Evolutionary conservation across 768 basidiomycete species (phyloP), one percentile per base, ranked within the genome.

Genomic region (Pulveroboletus frians): DNA sequence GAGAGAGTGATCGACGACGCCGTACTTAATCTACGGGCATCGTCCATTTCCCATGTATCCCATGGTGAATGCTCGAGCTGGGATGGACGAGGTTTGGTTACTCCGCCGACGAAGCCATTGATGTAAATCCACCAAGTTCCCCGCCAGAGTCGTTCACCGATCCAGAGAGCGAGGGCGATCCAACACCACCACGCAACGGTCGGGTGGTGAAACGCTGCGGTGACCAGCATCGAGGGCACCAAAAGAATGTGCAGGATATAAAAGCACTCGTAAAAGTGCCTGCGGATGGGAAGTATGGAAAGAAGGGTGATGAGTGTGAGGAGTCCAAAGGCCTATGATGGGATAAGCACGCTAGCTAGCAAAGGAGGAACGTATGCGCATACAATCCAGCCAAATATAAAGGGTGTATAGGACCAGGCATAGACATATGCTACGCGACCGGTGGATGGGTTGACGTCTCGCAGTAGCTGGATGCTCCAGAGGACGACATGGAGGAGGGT

Each of bases 161-260:
- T 61, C 88, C 88, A 90, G 18, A 87, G 56, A 1, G 61, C 70
- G 13, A 84, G 72, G 0, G 87, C 78, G 13, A 69, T 70, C 70
- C 80, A 83, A 52, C 84, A 84, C 84, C 85, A 89, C 71, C 75
- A 79, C 67, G 75, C 75, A 20, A 85, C 61, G 2, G 76, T 71
- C 2, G 83, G 83, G 58, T 88, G 84, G 60, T 90, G 88, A 0
- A 89, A 63, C 15, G 79, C 83, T 5, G 81, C 73, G 49, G 76
- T 70, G 38, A 80, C 66, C 38, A 90, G 69, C 36, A 79, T 82
- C n/a, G 75, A 60, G 36, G 86, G 76, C 27, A 83, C 79, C 20
- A 87, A 73, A 29, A 81, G 59, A 37, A 89, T 63, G 60, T 90
- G 88, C 18, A 76, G 57, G 52, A 76, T 67, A 58, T 85, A 88